A percentile compares a stretch with the other conserved stretches of the same genome.
Conservation (phyloP, 2,329 filamentous ascomycete genomes). For the Fusarium sublunatum region DNA sequence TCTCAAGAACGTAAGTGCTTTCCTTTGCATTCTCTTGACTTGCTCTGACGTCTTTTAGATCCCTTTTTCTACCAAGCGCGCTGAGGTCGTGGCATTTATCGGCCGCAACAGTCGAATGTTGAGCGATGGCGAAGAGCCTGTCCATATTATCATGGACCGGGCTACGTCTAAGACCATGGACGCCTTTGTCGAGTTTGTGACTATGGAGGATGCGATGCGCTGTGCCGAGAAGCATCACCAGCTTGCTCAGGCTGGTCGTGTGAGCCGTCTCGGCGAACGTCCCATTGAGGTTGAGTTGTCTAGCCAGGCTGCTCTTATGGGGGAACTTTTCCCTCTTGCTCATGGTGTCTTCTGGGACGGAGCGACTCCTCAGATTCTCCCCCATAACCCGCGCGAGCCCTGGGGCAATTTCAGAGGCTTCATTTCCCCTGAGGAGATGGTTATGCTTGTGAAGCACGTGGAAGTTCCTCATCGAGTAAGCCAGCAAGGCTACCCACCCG, state of each 20-base stretch:
- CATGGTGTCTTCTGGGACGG: conserved; percentile 67
- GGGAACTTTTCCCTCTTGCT: conserved; percentile 69
- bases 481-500: conserved; percentile 28
- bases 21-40: neutral
- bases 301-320: conserved; percentile 68
- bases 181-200: conserved; percentile 68
- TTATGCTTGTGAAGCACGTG: conserved; percentile 72
- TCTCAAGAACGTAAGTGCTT: conserved; percentile 61
- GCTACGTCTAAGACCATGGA: conserved; percentile 71
- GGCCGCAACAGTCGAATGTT: conserved; percentile 68
- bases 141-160: conserved; percentile 75
- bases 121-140: conserved; percentile 64
- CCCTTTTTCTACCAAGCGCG: conserved; percentile 63
- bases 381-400: conserved; percentile 52
- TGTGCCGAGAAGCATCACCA: conserved; percentile 62
- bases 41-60: conserved; percentile 57
- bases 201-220: conserved; percentile 63
- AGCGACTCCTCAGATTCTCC: conserved; percentile 55
- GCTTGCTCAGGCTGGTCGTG: conserved; percentile 54
- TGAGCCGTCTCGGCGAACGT: conserved; percentile 66
- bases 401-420: conserved; percentile 70
- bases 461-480: conserved; percentile 71
- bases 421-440: conserved; percentile 70
- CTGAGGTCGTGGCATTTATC: conserved; percentile 68
- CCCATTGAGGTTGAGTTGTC: conserved; percentile 68